These are phyloP conservation scores for Microcera coccophila DNA, from an alignment of 2,329 filamentous ascomycete species.

Conservation along the genomic window DNA sequence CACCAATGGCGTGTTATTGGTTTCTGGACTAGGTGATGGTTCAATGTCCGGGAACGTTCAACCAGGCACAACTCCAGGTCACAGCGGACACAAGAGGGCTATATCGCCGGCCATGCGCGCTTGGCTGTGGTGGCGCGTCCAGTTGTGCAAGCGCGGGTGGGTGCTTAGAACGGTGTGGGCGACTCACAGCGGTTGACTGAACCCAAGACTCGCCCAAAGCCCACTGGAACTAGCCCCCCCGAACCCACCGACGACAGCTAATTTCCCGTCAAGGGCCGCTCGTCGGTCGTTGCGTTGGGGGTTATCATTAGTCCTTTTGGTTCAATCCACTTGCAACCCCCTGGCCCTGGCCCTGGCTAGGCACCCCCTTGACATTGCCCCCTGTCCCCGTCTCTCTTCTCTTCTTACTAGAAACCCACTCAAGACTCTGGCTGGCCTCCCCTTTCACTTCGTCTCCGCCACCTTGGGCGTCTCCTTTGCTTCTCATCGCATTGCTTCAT, in stretches of 20 bases:
- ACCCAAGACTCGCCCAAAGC: not conserved
- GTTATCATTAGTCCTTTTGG: not conserved
- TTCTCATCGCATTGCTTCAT: constrained; percentile 33
- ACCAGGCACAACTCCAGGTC: too few relatives aligned
- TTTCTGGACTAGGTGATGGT: too few relatives aligned
- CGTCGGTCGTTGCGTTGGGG: not conserved
- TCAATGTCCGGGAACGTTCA: too few relatives aligned
- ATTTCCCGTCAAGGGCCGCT: constrained; percentile 11
- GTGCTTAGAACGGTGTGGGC: not conserved
- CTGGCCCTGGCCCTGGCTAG: not conserved
- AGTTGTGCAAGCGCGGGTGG: not conserved
- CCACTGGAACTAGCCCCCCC: not conserved
- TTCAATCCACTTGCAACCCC: not conserved
- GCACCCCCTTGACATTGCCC: constrained; percentile 1
- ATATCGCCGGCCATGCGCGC: not conserved
- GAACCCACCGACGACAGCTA: constrained; percentile 13
- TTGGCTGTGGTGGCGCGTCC: not conserved
- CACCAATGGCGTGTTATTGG: too few relatives aligned
- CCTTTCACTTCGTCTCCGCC: constrained; percentile 23
- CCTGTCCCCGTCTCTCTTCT: constrained; percentile 8
- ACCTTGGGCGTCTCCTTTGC: constrained; percentile 22
- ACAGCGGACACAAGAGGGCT: too few relatives aligned
- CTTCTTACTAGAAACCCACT: constrained; percentile 12
- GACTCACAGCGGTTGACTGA: not conserved
- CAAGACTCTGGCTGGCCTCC: constrained; percentile 23